These are phyloP conservation scores for Lecanicillium sp. DNA, from an alignment of 2,329 filamentous ascomycete species.

Conservation along the genomic window DNA sequence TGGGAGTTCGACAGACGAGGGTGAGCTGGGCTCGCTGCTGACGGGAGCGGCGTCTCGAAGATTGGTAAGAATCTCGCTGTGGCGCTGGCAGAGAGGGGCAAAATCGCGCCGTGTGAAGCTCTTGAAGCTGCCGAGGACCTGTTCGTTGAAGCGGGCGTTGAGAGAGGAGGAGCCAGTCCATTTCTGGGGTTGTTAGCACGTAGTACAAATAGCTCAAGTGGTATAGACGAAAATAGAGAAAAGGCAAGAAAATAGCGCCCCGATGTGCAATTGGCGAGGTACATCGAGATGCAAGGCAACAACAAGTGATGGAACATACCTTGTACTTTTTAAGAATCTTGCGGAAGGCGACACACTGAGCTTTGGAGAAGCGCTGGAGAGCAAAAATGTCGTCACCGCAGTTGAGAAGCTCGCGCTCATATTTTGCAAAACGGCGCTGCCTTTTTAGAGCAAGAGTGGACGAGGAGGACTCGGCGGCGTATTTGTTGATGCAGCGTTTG, in stretches of 20 bases:
- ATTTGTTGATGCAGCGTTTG: constrained; percentile 41
- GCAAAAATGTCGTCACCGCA: constrained; percentile 67
- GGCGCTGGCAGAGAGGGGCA: constrained; percentile 41
- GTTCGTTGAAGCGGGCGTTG: constrained; percentile 58
- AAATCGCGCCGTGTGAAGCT: constrained; percentile 68
- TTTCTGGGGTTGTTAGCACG: constrained; percentile 48
- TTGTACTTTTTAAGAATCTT: constrained; percentile 84
- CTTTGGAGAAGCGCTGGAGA: constrained; percentile 64
- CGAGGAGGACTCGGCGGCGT: constrained; percentile 25
- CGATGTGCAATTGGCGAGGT: too few species aligned
- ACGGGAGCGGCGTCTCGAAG: constrained; percentile 41
- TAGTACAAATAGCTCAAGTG: too few species aligned
- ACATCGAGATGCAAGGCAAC: too few species aligned
- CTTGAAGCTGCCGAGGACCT: constrained; percentile 59
- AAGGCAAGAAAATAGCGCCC: too few species aligned
- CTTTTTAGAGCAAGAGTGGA: constrained; percentile 35
- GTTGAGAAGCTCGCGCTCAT: constrained; percentile 44
- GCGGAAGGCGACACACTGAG: constrained; percentile 69
- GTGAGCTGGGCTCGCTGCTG: constrained; percentile 35
- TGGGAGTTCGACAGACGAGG: constrained; percentile 23
- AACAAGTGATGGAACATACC: too few species aligned
- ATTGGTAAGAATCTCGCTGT: constrained; percentile 42
- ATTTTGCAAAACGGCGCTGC: constrained; percentile 47
- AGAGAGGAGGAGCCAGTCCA: constrained; percentile 71
- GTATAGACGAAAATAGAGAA: too few species aligned